Evolutionary conservation across 768 basidiomycete species (phyloP).

Genomic region (Imleria badia): DNA sequence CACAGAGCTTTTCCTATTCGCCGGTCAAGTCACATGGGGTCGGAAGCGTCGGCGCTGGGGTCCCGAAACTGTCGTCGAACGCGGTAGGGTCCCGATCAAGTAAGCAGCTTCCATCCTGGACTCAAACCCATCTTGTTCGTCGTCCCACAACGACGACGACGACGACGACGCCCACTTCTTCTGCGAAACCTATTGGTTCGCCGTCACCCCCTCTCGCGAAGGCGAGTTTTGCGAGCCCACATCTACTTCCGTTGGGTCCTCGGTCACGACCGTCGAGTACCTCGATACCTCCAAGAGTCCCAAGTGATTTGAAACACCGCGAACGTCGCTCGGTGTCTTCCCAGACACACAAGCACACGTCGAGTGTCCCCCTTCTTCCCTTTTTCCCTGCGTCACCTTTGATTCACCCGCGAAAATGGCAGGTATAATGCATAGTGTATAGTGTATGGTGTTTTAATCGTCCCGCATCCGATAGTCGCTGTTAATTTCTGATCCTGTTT

Average conservation of each 20-base stretch:
- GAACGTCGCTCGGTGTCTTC: background rate
- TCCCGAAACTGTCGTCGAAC: conserved; percentile 10
- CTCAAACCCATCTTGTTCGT: background rate
- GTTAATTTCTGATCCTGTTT: too few species aligned
- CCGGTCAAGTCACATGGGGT: background rate
- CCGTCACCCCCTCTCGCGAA: background rate
- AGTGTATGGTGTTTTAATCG: background rate
- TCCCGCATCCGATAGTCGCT: background rate
- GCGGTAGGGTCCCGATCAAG: conserved; percentile 4
- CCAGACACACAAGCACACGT: conserved; percentile 7
- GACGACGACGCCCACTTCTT: conserved; percentile 3
- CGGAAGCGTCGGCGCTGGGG: conserved; percentile 3
- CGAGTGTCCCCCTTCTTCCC: background rate
- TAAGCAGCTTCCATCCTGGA: conserved; percentile 20
- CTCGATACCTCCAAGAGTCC: too few species aligned
- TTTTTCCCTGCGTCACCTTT: background rate
- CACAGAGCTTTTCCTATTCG: conserved; percentile 12
- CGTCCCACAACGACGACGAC: background rate
- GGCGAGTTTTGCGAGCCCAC: background rate
- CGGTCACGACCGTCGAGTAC: too few species aligned
- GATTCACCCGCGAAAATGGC: conserved; percentile 1
- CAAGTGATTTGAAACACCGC: too few species aligned
- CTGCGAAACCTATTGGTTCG: background rate
- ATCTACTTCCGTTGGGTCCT: background rate
- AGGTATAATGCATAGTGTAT: conserved; percentile 2